phyloP scores from a whole-genome alignment of 2,329 filamentous ascomycete species.

The Mollisiaceae sp. region DNA sequence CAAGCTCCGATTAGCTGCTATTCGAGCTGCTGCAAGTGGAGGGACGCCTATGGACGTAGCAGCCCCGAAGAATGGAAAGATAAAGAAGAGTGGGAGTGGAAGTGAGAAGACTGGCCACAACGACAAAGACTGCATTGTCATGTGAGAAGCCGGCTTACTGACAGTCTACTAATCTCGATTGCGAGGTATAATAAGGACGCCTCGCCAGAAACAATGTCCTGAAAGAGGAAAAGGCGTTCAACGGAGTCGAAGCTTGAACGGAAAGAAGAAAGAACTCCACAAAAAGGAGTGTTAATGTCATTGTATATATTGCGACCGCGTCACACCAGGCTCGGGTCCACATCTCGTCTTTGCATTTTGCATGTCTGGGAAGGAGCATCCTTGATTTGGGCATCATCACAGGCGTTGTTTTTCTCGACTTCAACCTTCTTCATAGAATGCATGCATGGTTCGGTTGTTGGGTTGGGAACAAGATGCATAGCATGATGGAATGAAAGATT shows the following conservation, averaged over 20 bases:
- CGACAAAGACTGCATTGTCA: conserved; percentile 39
- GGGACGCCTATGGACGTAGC: conserved; percentile 42
- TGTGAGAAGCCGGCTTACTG: conserved; percentile 26
- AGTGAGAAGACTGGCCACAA: conserved; percentile 34
- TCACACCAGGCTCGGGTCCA: not conserved
- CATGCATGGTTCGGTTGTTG: conserved; percentile 2
- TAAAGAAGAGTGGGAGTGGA: conserved; percentile 35
- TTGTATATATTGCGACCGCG: conserved; percentile 2
- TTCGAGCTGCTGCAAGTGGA: conserved; percentile 75
- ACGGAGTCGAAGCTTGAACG: not conserved
- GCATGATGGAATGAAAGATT: not conserved
- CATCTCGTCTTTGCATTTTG: conserved; percentile 6
- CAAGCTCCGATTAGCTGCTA: conserved; percentile 83
- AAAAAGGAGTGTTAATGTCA: not conserved
- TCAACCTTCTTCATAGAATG: conserved; percentile 7
- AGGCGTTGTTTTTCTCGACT: not conserved
- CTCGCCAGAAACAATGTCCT: not conserved
- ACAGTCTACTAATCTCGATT: no score
- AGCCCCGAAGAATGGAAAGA: conserved; percentile 37
- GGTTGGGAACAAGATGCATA: conserved; percentile 4
- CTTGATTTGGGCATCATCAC: conserved; percentile 6
- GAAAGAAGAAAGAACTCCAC: not conserved
- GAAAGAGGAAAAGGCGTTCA: not conserved
- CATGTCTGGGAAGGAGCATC: conserved; percentile 12
- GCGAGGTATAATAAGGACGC: no score